A percentile compares a stretch with the other conserved stretches of the same genome.
These are phyloP conservation scores for Ophiostoma fasciatum DNA, from an alignment of 2,329 filamentous ascomycete species.

Conservation along the genomic window DNA sequence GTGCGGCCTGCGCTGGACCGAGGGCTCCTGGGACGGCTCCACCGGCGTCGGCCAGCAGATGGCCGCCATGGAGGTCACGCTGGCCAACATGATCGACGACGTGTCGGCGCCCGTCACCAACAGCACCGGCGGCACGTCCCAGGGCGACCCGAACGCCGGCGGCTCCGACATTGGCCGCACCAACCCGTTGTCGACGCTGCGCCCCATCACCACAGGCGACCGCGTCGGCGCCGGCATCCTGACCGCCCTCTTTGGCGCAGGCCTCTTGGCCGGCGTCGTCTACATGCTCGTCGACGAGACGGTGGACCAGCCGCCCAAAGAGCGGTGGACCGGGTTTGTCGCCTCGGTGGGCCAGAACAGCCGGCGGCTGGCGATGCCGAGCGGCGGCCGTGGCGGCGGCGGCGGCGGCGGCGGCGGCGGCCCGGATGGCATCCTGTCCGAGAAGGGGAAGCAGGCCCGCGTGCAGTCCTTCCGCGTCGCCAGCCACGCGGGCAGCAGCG, in stretches of 20 bases:
- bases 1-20: constrained; percentile 46
- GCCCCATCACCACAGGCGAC: constrained; percentile 6
- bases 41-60: constrained; percentile 57
- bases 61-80: constrained; percentile 49
- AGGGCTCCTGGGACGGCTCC: constrained; percentile 35
- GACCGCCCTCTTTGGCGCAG: constrained; percentile 32
- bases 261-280: constrained; percentile 35
- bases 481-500: constrained; percentile 1
- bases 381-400: not conserved
- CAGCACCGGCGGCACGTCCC: constrained; percentile 33
- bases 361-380: too few relatives aligned
- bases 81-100: constrained; percentile 41
- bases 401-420: not conserved
- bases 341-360: too few relatives aligned
- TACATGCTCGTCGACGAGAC: constrained; percentile 36
- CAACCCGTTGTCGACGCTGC: not conserved
- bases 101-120: constrained; percentile 24
- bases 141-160: constrained; percentile 28
- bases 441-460: constrained; percentile 3
- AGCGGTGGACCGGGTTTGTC: constrained; percentile 19
- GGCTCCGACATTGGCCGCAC: constrained; percentile 4
- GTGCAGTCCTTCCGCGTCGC: constrained; percentile 1
- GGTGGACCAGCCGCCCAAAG: constrained; percentile 17
- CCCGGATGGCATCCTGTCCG: constrained; percentile 1
- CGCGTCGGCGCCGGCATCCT: constrained; percentile 10